phyloP scores from a whole-genome alignment of 306 rosid genomes.

The Acmispon strigosus region DNA sequence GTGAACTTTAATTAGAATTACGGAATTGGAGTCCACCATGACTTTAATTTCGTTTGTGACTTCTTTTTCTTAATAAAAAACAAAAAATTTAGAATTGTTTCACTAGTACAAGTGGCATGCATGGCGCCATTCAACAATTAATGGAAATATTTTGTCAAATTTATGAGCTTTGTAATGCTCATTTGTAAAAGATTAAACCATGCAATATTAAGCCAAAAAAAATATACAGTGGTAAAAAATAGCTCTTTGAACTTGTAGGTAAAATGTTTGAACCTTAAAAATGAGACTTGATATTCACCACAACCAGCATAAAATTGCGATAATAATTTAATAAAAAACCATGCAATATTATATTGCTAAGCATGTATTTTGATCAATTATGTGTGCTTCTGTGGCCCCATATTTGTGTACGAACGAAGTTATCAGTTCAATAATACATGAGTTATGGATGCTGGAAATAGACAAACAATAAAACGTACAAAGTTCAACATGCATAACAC shows the following conservation, averaged over 20 bases:
- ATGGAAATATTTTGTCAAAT: background rate
- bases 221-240: too few species aligned
- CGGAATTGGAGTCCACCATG: background rate
- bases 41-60: background rate
- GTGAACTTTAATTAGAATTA: background rate
- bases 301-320: too few species aligned
- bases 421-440: conserved; percentile 6
- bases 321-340: too few species aligned
- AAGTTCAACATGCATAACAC: conserved; percentile 27
- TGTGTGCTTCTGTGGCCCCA: conserved; percentile 11
- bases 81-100: background rate
- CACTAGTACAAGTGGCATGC: background rate
- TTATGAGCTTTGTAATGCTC: background rate
- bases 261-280: too few species aligned
- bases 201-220: too few species aligned
- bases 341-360: background rate
- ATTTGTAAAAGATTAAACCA: background rate
- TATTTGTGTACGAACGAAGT: conserved; percentile 16
- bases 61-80: background rate
- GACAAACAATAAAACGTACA: conserved; percentile 10
- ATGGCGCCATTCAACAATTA: background rate
- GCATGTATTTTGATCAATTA: background rate
- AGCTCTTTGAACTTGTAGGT: too few species aligned
- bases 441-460: conserved; percentile 5
- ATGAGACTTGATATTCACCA: too few species aligned